Percentiles rank a stretch among this genome's conserved stretches.
Evolutionary conservation across 192 early-diverging fungal genomes (phyloP).

Genomic region (Coemansia sp.): DNA sequence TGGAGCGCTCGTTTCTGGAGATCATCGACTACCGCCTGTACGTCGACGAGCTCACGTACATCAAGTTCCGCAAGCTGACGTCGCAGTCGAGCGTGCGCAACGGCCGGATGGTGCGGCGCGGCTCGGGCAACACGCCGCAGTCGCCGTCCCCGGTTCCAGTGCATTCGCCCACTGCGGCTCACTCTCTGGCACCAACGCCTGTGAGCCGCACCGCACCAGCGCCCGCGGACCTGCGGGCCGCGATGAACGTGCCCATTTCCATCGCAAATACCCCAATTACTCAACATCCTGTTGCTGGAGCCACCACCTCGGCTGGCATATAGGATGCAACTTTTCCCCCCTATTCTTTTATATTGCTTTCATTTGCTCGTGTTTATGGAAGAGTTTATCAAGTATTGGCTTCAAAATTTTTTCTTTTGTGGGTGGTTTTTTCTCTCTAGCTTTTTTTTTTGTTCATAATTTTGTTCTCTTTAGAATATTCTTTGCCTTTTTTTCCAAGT

Average conservation of each 20-base stretch:
- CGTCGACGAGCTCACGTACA: constrained; percentile 40
- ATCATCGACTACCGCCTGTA: constrained; percentile 74
- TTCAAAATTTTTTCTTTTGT: no score
- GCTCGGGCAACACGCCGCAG: constrained; percentile 1
- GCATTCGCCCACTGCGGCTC: not conserved
- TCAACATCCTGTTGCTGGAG: not conserved
- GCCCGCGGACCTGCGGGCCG: constrained; percentile 16
- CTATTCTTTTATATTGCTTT: not conserved
- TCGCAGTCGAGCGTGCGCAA: constrained; percentile 51
- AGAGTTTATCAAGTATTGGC: not conserved
- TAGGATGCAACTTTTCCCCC: not conserved
- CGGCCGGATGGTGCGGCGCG: constrained; percentile 41
- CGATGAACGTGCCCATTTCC: constrained; percentile 24
- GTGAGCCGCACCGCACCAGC: not conserved
- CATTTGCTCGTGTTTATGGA: not conserved
- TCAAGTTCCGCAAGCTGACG: constrained; percentile 46
- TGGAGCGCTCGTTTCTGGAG: constrained; percentile 75
- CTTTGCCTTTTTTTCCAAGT: no score
- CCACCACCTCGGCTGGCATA: not conserved
- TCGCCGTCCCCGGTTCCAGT: not conserved
- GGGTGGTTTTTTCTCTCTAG: no score
- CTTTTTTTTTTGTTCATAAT: no score
- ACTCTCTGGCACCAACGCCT: not conserved
- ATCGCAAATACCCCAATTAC: constrained; percentile 12
- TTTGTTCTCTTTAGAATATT: no score